phyloP scores from a whole-genome alignment of 2,329 filamentous ascomycete species.

The Ophiobolus disseminans region DNA sequence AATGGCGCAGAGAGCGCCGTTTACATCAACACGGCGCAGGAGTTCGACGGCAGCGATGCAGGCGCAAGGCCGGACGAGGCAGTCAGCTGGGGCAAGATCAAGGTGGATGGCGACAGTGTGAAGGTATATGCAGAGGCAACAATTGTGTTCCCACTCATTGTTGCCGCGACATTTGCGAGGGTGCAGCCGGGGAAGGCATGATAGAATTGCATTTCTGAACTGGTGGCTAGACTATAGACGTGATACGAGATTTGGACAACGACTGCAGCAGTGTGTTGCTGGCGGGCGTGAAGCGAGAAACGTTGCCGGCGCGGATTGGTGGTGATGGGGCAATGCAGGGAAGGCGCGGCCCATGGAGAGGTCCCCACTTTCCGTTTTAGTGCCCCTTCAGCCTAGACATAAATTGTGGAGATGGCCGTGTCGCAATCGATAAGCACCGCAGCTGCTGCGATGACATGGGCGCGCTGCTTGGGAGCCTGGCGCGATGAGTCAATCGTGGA shows the following conservation, averaged over 20 bases:
- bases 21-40: constrained; percentile 96
- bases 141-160: constrained; percentile 70
- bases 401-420: constrained; percentile 17
- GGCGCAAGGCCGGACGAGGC: constrained; percentile 95
- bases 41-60: constrained; percentile 97
- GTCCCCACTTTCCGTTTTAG: constrained; percentile 26
- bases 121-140: constrained; percentile 79
- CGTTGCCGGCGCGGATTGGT: constrained; percentile 21
- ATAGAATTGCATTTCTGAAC: neutral
- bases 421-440: constrained; percentile 25
- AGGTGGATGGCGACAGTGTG: constrained; percentile 82
- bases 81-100: constrained; percentile 99
- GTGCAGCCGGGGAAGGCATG: constrained; percentile 6
- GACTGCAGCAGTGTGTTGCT: constrained; percentile 3
- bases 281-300: constrained; percentile 12
- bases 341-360: constrained; percentile 15
- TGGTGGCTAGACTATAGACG: neutral
- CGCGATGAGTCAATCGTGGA: constrained; percentile 15
- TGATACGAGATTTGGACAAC: neutral
- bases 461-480: constrained; percentile 14
- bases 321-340: constrained; percentile 27
- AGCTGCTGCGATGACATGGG: constrained; percentile 8
- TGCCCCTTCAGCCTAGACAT: constrained; percentile 28
- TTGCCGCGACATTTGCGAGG: constrained; percentile 70
- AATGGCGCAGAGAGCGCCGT: constrained; percentile 97